A percentile compares a stretch with the other conserved stretches of the same genome.
Evolutionary conservation across 1,139 yeast species (phyloP).

Genomic region (Pichia sp.): DNA sequence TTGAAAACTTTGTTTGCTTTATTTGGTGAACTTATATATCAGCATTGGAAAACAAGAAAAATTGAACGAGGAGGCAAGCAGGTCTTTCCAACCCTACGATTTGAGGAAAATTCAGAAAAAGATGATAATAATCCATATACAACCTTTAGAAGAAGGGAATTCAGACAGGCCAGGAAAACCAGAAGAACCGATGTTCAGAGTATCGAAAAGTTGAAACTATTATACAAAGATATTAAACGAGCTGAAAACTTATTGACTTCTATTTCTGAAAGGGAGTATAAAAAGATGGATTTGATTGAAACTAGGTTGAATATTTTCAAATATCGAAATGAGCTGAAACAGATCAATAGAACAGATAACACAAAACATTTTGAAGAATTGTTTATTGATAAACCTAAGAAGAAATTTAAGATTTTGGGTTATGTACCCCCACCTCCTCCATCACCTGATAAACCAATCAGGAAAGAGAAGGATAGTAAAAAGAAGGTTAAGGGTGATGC

Average conservation of each 20-base stretch:
- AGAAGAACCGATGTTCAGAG: slow-evolving; percentile 90
- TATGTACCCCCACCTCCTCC: slow-evolving; percentile 17
- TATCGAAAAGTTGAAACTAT: slow-evolving; percentile 69
- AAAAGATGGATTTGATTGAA: slow-evolving; percentile 50
- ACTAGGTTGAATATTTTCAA: slow-evolving; percentile 59
- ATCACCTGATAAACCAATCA: slow-evolving; percentile 1
- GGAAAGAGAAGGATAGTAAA: background rate
- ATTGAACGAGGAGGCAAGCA: slow-evolving; percentile 62
- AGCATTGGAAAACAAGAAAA: slow-evolving; percentile 76
- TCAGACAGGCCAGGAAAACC: slow-evolving; percentile 92
- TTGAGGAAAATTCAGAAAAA: slow-evolving; percentile 85
- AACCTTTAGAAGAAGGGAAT: slow-evolving; percentile 92
- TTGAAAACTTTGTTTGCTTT: slow-evolving; percentile 45
- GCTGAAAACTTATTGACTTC: slow-evolving; percentile 65
- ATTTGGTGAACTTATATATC: slow-evolving; percentile 64
- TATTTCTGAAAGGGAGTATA: slow-evolving; percentile 68
- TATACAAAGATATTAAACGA: slow-evolving; percentile 69
- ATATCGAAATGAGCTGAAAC: slow-evolving; percentile 62
- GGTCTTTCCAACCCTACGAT: slow-evolving; percentile 67
- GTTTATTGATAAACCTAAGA: slow-evolving; percentile 70
- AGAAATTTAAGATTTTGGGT: slow-evolving; percentile 32
- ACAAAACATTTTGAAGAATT: slow-evolving; percentile 83
- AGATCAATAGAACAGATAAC: slow-evolving; percentile 53
- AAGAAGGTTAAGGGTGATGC: slow-evolving; percentile 1
- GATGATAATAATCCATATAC: slow-evolving; percentile 90